A percentile compares a stretch with the other conserved stretches of the same genome.
phyloP scores from a whole-genome alignment of 345 rosid genomes.

The Syzygium grande region DNA sequence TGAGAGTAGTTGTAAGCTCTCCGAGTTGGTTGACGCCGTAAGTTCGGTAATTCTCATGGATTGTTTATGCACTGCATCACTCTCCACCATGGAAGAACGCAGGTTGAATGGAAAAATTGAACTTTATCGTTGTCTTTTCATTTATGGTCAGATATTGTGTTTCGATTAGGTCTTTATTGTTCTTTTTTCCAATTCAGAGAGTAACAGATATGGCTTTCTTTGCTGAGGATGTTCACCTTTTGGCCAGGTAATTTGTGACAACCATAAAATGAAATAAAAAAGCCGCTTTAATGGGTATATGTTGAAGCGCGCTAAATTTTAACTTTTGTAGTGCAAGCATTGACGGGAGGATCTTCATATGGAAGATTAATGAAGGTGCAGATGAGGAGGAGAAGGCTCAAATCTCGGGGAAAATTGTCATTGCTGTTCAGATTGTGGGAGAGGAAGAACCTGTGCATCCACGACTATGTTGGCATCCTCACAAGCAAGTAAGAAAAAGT shows the following conservation, averaged over 20 bases:
- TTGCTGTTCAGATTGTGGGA: slow-evolving; percentile 46
- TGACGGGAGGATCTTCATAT: slow-evolving; percentile 50
- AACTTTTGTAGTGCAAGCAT: slow-evolving; percentile 44
- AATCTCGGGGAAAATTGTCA: slow-evolving; percentile 43
- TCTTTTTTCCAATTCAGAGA: slow-evolving; percentile 21
- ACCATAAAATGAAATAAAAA: too few species aligned
- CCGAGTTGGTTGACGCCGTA: neutral
- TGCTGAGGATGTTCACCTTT: slow-evolving; percentile 77
- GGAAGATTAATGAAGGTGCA: slow-evolving; percentile 63
- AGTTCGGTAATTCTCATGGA: neutral
- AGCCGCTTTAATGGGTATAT: neutral
- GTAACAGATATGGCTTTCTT: slow-evolving; percentile 80
- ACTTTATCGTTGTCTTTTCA: neutral
- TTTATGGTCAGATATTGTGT: neutral
- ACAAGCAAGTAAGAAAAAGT: slow-evolving; percentile 53
- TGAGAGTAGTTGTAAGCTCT: neutral
- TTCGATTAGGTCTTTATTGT: neutral
- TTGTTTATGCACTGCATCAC: neutral
- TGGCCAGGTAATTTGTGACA: slow-evolving; percentile 46
- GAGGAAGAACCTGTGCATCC: slow-evolving; percentile 45
- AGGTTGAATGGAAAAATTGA: neutral
- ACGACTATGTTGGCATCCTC: slow-evolving; percentile 73
- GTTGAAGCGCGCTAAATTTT: neutral
- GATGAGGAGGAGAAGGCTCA: slow-evolving; percentile 73
- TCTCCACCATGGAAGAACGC: neutral